These are phyloP conservation scores for Pachysandra terminalis DNA, from an alignment of 164 flowering plant species.

Conservation along the genomic window DNA sequence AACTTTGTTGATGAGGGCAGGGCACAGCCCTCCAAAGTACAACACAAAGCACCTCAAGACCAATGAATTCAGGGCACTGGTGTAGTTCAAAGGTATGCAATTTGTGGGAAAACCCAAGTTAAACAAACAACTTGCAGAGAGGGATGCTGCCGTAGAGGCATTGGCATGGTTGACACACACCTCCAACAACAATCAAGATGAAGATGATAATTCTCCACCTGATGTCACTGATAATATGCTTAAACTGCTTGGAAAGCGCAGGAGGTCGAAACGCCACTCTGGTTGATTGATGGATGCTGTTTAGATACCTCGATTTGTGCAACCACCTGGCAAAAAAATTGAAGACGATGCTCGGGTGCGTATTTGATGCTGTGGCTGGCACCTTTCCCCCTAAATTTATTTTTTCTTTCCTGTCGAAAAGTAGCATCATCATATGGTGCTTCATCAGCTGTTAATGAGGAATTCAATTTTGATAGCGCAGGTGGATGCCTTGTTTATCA, in stretches of 20 bases:
- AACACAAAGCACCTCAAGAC: slow-evolving; percentile 92
- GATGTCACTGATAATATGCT: slow-evolving; percentile 92
- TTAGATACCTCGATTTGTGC: not conserved
- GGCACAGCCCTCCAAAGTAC: slow-evolving; percentile 93
- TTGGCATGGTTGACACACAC: slow-evolving; percentile 96
- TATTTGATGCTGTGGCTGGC: too few relatives aligned
- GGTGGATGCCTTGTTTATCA: not conserved
- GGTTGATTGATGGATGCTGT: slow-evolving; percentile 12
- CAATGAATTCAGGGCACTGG: slow-evolving; percentile 87
- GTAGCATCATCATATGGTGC: not conserved
- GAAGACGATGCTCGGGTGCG: not conserved
- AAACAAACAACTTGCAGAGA: slow-evolving; percentile 91
- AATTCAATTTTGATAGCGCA: not conserved
- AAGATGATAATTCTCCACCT: slow-evolving; percentile 44
- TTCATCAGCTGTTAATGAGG: not conserved
- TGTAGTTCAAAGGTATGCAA: slow-evolving; percentile 97
- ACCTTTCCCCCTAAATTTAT: too few relatives aligned
- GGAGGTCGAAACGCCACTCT: slow-evolving; percentile 42
- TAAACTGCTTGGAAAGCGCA: slow-evolving; percentile 75
- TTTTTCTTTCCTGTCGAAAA: not conserved
- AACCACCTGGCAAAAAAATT: too few relatives aligned
- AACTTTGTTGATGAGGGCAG: slow-evolving; percentile 92
- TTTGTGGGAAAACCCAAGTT: slow-evolving; percentile 93
- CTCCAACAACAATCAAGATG: slow-evolving; percentile 47
- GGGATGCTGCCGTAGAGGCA: slow-evolving; percentile 95